These are phyloP conservation scores for Aspergillus cejpii DNA, from an alignment of 2,329 filamentous ascomycete genomes.

Conservation along the genomic window DNA sequence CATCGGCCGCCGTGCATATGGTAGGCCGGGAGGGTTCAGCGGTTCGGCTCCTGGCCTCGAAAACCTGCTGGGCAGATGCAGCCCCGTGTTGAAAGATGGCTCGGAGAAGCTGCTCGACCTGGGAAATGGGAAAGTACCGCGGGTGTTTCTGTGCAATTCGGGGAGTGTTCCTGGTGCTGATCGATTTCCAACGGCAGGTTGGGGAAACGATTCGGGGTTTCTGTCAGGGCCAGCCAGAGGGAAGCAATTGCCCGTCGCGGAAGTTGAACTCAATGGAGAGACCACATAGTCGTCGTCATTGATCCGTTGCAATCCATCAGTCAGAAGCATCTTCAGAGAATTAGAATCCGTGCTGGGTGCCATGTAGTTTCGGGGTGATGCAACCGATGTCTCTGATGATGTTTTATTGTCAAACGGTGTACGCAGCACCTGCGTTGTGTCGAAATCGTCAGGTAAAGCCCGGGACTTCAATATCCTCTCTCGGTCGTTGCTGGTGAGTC, in stretches of 20 bases:
- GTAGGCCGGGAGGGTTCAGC: constrained; percentile 19
- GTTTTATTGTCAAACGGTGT: constrained; percentile 45
- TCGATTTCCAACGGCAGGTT: constrained; percentile 22
- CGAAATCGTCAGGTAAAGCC: constrained; percentile 54
- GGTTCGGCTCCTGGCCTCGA: constrained; percentile 22
- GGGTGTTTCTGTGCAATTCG: constrained; percentile 26
- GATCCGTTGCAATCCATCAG: constrained; percentile 28
- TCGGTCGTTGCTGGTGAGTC: constrained; percentile 55
- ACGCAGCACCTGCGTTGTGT: constrained; percentile 54
- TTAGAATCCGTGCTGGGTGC: constrained; percentile 36
- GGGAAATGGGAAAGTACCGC: constrained; percentile 25
- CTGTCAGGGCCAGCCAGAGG: constrained; percentile 24
- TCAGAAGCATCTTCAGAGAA: constrained; percentile 27
- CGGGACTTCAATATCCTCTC: constrained; percentile 56
- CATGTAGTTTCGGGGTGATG: constrained; percentile 40
- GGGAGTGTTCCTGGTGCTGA: constrained; percentile 22
- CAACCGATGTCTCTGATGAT: constrained; percentile 45
- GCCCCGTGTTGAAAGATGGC: constrained; percentile 23
- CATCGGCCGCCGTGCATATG: constrained; percentile 26
- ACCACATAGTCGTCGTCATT: constrained; percentile 36
- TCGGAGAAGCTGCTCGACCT: constrained; percentile 36
- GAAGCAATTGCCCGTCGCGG: constrained; percentile 33
- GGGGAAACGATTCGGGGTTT: constrained; percentile 24
- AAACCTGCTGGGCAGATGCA: constrained; percentile 27
- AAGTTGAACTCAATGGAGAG: constrained; percentile 33